Evolutionary conservation across 2,329 filamentous ascomycete genomes (phyloP).

Genomic region (Aspergillus hiratsukae): DNA sequence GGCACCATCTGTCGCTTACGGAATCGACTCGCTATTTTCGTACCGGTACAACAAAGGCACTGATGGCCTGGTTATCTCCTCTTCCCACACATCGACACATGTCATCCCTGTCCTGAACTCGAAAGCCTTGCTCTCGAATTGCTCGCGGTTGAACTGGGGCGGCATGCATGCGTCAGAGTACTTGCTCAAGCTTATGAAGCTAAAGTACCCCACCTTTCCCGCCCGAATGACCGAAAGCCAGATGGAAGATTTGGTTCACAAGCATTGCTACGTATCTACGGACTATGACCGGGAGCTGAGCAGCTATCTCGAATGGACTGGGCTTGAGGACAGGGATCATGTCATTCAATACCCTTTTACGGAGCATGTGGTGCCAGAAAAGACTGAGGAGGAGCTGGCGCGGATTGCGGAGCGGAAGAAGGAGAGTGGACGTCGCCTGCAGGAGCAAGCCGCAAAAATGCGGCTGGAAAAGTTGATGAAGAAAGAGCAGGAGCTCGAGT

Average conservation of each 20-base stretch:
- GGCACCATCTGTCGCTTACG: conserved; percentile 84
- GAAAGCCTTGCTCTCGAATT: conserved; percentile 78
- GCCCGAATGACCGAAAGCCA: conserved; percentile 82
- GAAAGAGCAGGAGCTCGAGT: conserved; percentile 93
- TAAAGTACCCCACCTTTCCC: conserved; percentile 89
- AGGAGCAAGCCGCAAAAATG: conserved; percentile 97
- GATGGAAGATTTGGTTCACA: conserved; percentile 77
- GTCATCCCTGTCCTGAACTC: conserved; percentile 87
- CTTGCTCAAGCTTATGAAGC: conserved; percentile 76
- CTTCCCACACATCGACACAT: conserved; percentile 90
- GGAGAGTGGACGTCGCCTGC: conserved; percentile 83
- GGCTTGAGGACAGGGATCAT: conserved; percentile 80
- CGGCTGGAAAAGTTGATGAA: conserved; percentile 89
- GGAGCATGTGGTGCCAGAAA: conserved; percentile 83
- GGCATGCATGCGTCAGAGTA: conserved; percentile 88
- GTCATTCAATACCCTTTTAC: conserved; percentile 92
- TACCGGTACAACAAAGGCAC: conserved; percentile 87
- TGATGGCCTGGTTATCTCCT: conserved; percentile 84
- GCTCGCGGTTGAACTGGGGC: conserved; percentile 90
- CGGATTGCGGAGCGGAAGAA: conserved; percentile 89
- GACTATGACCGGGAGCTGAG: conserved; percentile 77
- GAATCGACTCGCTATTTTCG: conserved; percentile 94
- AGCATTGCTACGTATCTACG: conserved; percentile 84
- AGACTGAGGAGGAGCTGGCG: conserved; percentile 89
- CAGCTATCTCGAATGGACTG: conserved; percentile 81